Base-by-base conservation (phyloP, 352 stramenopile genomes). In the Globisporangium solare region DNA sequence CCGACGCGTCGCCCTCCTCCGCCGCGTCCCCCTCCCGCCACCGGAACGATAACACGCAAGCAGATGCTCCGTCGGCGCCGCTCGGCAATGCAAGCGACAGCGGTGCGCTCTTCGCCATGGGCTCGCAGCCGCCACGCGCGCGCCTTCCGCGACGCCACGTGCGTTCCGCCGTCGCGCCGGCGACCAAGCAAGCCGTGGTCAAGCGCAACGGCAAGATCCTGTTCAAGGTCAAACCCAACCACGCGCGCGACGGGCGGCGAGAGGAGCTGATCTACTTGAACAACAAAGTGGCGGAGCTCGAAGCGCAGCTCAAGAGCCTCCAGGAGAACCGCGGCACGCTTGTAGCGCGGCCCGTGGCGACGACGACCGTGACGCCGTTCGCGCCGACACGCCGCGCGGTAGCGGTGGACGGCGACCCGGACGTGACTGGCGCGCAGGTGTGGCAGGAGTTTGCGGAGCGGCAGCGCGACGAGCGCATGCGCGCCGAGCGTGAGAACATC, bases 231-330 rank as follows among this genome's bases (percentile, higher is more conserved):
- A 76, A 75, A 37, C 62, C 70, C 8, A 81, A 81, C 54, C 40
- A 50, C 12, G 70, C 70, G 10, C 60, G 72, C 17, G 72, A 79
- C 27, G 59, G 72, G 31, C 60, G 73, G 10, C 64, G 64, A 18
- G 65, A 76, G 32, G 72, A 81, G 49, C 62, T 81, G 3, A 31
- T 72, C n/a, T 76, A 79, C 56, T 54, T 81, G 41, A 58, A 66
- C n/a, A 62, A 69, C 6, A 78, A 74, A 39, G 72, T 75, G 6
- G 49, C 63, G 31, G 64, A 75, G 55, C 71, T 81, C 60, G 72
- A 81, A 41, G 31, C 61, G 51, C 54, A 79, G 45, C 67, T 79
- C 18, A 50, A 52, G 2, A 59, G 51, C 27, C 20, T 81, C 37
- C 51, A 75, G 51, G 40, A 11, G 48, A 54, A 37, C 42, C 35